These are phyloP conservation scores for Pilasporangium apinafurcum DNA, from an alignment of 352 stramenopile genomes.

Conservation along the genomic window DNA sequence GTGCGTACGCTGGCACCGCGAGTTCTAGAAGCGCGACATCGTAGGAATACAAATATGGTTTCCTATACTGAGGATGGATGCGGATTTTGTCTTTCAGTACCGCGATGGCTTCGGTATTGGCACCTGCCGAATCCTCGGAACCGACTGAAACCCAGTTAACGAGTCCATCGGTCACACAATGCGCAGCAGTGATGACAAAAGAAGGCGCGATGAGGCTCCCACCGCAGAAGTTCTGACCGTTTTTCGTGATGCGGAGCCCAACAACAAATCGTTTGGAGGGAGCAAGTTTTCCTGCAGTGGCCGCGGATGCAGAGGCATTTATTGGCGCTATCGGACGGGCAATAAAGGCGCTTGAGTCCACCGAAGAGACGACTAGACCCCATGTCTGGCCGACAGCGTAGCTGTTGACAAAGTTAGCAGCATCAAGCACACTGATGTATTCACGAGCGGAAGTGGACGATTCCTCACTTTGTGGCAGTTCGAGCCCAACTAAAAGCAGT, in stretches of 20 bases:
- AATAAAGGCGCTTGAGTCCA: too few relatives aligned
- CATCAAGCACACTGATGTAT: not conserved
- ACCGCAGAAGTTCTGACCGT: constrained; percentile 33
- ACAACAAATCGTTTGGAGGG: too few relatives aligned
- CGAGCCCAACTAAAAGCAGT: constrained; percentile 5
- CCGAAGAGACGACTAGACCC: too few relatives aligned
- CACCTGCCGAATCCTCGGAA: constrained; percentile 15
- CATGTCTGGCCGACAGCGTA: not conserved
- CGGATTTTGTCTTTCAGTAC: constrained; percentile 18
- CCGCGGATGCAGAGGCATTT: too few relatives aligned
- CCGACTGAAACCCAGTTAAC: constrained; percentile 25
- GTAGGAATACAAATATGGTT: constrained; percentile 22
- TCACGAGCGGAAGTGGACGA: not conserved
- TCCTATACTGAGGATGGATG: constrained; percentile 22
- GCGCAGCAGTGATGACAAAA: constrained; percentile 37
- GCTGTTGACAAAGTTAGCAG: constrained; percentile 6
- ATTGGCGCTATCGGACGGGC: too few relatives aligned
- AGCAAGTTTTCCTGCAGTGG: too few relatives aligned
- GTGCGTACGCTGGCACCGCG: constrained; percentile 18
- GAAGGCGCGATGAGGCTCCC: constrained; percentile 32
- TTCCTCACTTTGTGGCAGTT: not conserved
- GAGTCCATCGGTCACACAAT: constrained; percentile 21
- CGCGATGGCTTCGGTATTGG: constrained; percentile 21
- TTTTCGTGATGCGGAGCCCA: constrained; percentile 17
- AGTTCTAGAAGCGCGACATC: constrained; percentile 34